Percentiles rank a stretch among this genome's conserved stretches.
Evolutionary conservation across 805 yeast genomes (phyloP).

Genomic region (Clavispora vitiphila): DNA sequence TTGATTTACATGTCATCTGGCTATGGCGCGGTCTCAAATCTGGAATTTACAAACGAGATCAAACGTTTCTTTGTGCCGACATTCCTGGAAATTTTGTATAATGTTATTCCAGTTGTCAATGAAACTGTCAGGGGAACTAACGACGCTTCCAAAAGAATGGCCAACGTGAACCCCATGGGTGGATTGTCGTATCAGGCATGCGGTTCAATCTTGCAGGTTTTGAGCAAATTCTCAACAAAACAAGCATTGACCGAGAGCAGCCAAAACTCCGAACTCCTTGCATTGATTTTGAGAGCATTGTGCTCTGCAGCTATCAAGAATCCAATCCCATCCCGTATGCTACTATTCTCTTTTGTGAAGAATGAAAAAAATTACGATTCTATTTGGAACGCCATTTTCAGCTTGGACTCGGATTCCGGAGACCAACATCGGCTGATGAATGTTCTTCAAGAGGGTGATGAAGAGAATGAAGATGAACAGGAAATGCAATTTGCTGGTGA

Average conservation of each 20-base stretch:
- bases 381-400: slow-evolving; percentile 29
- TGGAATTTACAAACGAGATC: slow-evolving; percentile 14
- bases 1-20: not conserved
- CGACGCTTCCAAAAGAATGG: slow-evolving; percentile 19
- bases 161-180: slow-evolving; percentile 31
- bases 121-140: slow-evolving; percentile 9
- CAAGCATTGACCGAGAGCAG: slow-evolving; percentile 33
- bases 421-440: slow-evolving; percentile 11
- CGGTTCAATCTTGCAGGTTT: slow-evolving; percentile 38
- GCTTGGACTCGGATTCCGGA: slow-evolving; percentile 21
- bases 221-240: slow-evolving; percentile 33
- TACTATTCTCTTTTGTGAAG: slow-evolving; percentile 46
- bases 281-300: slow-evolving; percentile 53
- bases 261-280: slow-evolving; percentile 50
- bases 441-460: slow-evolving; percentile 1
- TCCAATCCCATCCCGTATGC: slow-evolving; percentile 49
- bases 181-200: slow-evolving; percentile 52
- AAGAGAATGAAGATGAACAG: not conserved
- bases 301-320: slow-evolving; percentile 47
- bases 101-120: slow-evolving; percentile 42
- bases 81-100: slow-evolving; percentile 56
- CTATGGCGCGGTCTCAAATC: slow-evolving; percentile 7
- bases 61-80: slow-evolving; percentile 36
- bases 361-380: slow-evolving; percentile 35
- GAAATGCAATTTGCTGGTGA: not conserved